Evolutionary conservation across 768 basidiomycete species (phyloP).

Genomic region (Candolleomyces aberdarensis): DNA sequence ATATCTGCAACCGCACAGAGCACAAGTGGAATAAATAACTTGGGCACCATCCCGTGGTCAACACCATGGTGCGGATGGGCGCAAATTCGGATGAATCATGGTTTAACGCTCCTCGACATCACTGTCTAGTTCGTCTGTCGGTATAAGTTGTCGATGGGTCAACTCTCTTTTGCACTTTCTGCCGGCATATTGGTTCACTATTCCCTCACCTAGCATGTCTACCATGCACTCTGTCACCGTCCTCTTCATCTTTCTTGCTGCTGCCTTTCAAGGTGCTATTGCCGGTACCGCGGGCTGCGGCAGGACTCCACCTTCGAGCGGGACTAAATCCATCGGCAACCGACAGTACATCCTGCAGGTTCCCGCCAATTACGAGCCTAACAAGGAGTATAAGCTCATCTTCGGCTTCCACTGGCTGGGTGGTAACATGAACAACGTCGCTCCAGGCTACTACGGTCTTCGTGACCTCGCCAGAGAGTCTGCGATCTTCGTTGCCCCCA

Average conservation of each 20-base stretch:
- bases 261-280: background rate
- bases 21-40: too few species aligned
- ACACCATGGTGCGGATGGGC: too few species aligned
- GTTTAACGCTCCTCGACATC: too few species aligned
- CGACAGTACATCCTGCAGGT: slow-evolving; percentile 8
- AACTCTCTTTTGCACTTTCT: too few species aligned
- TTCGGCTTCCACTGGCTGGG: slow-evolving; percentile 9
- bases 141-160: too few species aligned
- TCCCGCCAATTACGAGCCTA: slow-evolving; percentile 5
- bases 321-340: slow-evolving; percentile 2
- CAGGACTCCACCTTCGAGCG: background rate
- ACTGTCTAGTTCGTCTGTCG: too few species aligned
- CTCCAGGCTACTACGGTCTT: slow-evolving; percentile 4
- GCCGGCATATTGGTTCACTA: too few species aligned
- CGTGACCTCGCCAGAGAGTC: slow-evolving; percentile 1
- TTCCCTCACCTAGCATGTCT: too few species aligned
- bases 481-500: slow-evolving; percentile 6
- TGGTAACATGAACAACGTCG: slow-evolving; percentile 8
- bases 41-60: too few species aligned
- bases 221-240: too few species aligned
- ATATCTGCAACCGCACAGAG: too few species aligned
- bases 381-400: background rate
- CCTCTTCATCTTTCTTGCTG: background rate
- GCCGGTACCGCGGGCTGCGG: slow-evolving; percentile 2
- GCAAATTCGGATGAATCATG: too few species aligned